A percentile compares a stretch with the other conserved stretches of the same genome.
These are phyloP conservation scores for Trichosporon ovoides DNA, from an alignment of 1,284 basidiomycete species.

Conservation along the genomic window DNA sequence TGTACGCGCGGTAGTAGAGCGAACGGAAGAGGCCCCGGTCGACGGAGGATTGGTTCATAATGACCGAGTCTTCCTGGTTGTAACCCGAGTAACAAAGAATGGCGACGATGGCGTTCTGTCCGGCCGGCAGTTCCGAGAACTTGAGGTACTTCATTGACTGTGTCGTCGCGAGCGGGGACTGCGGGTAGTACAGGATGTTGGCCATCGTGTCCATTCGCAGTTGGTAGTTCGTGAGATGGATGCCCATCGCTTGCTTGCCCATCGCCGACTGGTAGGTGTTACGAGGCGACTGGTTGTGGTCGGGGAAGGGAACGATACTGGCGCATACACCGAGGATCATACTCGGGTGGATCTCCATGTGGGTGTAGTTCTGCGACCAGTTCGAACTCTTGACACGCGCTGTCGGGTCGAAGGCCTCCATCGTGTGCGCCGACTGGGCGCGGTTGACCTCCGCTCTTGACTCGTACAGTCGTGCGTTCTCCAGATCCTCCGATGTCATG, in stretches of 20 bases:
- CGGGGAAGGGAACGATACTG: slow-evolving; percentile 98
- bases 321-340: slow-evolving; percentile 99
- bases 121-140: slow-evolving; percentile 95
- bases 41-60: slow-evolving; percentile 99
- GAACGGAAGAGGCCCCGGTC: slow-evolving; percentile 97
- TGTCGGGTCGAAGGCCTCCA: slow-evolving; percentile 66
- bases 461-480: slow-evolving; percentile 56
- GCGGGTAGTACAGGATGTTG: slow-evolving; percentile 96
- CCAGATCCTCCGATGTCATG: slow-evolving; percentile 94
- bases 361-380: slow-evolving; percentile 88
- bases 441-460: slow-evolving; percentile 33
- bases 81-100: slow-evolving; percentile 99
- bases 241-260: slow-evolving; percentile 99
- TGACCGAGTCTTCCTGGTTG: slow-evolving; percentile 99
- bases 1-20: slow-evolving; percentile 97
- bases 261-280: slow-evolving; percentile 99
- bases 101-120: slow-evolving; percentile 96
- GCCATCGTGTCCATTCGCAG: slow-evolving; percentile 99
- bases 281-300: slow-evolving; percentile 98
- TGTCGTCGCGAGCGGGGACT: slow-evolving; percentile 96
- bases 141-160: slow-evolving; percentile 98
- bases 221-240: slow-evolving; percentile 94
- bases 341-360: slow-evolving; percentile 98
- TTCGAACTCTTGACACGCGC: slow-evolving; percentile 76
- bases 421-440: slow-evolving; percentile 55